Conservation (phyloP, 1,284 basidiomycete genomes). For the Ganoderma boninense region DNA sequence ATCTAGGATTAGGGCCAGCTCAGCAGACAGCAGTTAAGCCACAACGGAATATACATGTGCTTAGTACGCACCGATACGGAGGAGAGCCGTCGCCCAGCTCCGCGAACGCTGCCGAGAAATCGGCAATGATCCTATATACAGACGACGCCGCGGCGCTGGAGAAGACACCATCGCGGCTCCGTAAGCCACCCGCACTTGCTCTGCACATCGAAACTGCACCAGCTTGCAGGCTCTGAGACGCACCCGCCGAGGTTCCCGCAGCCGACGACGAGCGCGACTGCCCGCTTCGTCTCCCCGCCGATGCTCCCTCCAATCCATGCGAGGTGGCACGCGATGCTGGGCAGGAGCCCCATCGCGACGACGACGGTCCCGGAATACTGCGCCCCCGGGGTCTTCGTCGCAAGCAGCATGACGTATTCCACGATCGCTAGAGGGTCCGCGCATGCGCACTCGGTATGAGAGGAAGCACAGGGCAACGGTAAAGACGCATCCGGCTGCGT, state of each 20-base stretch:
- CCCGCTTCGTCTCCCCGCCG: conserved; percentile 72
- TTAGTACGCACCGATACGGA: conserved; percentile 21
- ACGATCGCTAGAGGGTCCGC: conserved; percentile 68
- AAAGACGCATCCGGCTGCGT: conserved; percentile 25
- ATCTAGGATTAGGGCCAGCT: background rate
- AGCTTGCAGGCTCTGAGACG: background rate
- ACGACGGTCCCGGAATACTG: conserved; percentile 71
- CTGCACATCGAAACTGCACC: no score
- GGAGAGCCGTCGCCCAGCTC: conserved; percentile 29
- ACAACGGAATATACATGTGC: background rate
- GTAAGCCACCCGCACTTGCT: no score
- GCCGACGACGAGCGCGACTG: conserved; percentile 70
- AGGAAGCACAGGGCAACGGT: conserved; percentile 20
- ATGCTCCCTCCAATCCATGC: conserved; percentile 75
- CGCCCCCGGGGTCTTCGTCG: conserved; percentile 55
- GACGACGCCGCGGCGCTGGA: conserved; percentile 25
- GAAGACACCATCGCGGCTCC: no score
- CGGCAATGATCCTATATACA: conserved; percentile 24
- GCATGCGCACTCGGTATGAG: conserved; percentile 17
- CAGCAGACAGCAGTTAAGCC: background rate
- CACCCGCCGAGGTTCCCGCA: conserved; percentile 67
- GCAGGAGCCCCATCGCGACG: conserved; percentile 66
- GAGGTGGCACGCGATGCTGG: conserved; percentile 63
- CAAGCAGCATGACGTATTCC: conserved; percentile 68
- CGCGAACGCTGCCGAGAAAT: conserved; percentile 7